These are phyloP conservation scores for Marasmius sp. DNA, from an alignment of 1,284 basidiomycete species.

Conservation along the genomic window DNA sequence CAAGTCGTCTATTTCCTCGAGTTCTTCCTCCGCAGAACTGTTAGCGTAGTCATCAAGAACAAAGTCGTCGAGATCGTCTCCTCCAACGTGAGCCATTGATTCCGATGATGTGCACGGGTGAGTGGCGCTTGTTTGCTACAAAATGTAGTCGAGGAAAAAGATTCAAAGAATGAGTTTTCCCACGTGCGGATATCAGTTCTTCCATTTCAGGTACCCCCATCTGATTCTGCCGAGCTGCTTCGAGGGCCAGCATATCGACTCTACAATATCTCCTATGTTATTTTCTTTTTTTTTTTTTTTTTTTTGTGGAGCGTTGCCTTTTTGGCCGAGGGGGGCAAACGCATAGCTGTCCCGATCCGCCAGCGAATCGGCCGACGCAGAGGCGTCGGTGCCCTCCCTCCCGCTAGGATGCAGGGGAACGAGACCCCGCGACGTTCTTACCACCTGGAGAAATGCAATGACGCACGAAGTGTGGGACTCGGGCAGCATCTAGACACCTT, in stretches of 20 bases:
- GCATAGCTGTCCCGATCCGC: too few relatives aligned
- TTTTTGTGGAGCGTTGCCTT: too few relatives aligned
- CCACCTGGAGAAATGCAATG: background rate
- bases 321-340: too few relatives aligned
- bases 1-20: constrained; percentile 37
- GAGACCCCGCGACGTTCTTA: background rate
- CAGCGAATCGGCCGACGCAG: too few relatives aligned
- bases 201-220: too few relatives aligned
- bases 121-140: background rate
- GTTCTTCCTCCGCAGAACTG: constrained; percentile 50
- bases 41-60: constrained; percentile 69
- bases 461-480: background rate
- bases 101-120: background rate
- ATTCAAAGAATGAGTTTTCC: too few relatives aligned
- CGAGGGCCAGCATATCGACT: too few relatives aligned
- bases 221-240: too few relatives aligned
- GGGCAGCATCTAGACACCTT: background rate
- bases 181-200: too few relatives aligned
- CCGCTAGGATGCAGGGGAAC: background rate
- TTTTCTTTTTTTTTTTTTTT: too few relatives aligned
- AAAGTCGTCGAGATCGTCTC: constrained; percentile 82
- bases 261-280: too few relatives aligned
- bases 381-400: background rate
- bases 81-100: constrained; percentile 31
- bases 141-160: too few relatives aligned